phyloP scores from a whole-genome alignment of 1,284 basidiomycete species.

The Sutorius eximius region DNA sequence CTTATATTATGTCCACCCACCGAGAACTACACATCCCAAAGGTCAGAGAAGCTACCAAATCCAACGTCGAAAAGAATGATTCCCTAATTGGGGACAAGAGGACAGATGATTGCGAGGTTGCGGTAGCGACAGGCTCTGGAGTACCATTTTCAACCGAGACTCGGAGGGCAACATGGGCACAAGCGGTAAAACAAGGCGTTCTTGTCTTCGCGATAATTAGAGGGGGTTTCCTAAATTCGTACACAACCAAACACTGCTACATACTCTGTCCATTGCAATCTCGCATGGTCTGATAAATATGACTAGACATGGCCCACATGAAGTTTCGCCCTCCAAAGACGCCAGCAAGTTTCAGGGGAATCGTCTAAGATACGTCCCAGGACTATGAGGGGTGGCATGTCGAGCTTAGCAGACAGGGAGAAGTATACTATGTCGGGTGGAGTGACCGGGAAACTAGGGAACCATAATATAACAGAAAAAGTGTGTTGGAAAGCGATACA shows the following conservation, averaged over 20 bases:
- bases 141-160: background rate
- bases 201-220: constrained; percentile 21
- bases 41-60: constrained; percentile 2
- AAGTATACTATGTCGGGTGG: background rate
- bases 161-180: constrained; percentile 1
- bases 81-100: constrained; percentile 26
- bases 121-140: constrained; percentile 16
- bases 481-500: background rate
- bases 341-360: background rate
- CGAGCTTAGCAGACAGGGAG: background rate
- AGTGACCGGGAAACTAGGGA: background rate
- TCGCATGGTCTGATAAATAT: too few species aligned
- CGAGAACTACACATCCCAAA: constrained; percentile 2
- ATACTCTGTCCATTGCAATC: too few species aligned
- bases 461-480: background rate
- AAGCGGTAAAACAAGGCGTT: constrained; percentile 21
- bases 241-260: background rate
- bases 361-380: background rate
- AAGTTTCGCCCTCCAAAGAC: background rate
- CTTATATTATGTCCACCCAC: constrained; percentile 27
- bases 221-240: background rate
- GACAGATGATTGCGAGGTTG: constrained; percentile 10
- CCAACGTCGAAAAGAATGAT: constrained; percentile 16
- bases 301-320: constrained; percentile 2
- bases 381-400: background rate